Evolutionary conservation across 495 filamentous ascomycete species (phyloP), one percentile per base, ranked within the genome.

Genomic region (Xylaria scruposa): DNA sequence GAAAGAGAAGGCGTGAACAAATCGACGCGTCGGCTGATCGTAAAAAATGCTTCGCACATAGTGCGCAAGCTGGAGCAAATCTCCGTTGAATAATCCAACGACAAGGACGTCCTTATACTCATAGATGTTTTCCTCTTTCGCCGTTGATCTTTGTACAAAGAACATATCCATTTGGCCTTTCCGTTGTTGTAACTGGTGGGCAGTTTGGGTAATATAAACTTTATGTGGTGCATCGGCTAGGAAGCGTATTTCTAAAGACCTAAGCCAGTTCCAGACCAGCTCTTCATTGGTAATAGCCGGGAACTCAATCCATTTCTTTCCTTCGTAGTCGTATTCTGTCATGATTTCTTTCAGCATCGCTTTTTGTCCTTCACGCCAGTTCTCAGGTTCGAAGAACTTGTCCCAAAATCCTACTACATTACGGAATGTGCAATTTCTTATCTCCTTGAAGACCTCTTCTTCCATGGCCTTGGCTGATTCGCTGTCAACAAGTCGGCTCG

Each of bases 1-100:
- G 56, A 83, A 38, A 21, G 61, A 62, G 63, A 83, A 83, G 6
- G 61, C 80, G 70, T 80, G 75, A 19, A 81, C 19, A 56, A 78
- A 83, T 33, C 72, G 74, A 19, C 80, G 72, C 24, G 72, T 71
- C 7, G 68, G 61, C 54, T 74, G 62, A n/a, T 66, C 29, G 13
- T 26, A 15, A 40, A 74, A 74, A 3, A 71, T 29, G 12, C 36
- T 31, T 33, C 68, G 62, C 21, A 59, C 68, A 67, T 21, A 19
- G n/a, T 42, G 44, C 15, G 68, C 38, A 29, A 63, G 59, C n/a
- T 65, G 47, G 58, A 69, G 29, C 2, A 69, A 12, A 29, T 44
- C 24, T n/a, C 5, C 59, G 1, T 58, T 65, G n/a, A 69, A 8
- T 38, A 38, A 47, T 24, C 69, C 36, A 40, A 65, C 38, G 29